Conservation (phyloP, 169 alveolate species). For the Cystoisospora suis region DNA sequence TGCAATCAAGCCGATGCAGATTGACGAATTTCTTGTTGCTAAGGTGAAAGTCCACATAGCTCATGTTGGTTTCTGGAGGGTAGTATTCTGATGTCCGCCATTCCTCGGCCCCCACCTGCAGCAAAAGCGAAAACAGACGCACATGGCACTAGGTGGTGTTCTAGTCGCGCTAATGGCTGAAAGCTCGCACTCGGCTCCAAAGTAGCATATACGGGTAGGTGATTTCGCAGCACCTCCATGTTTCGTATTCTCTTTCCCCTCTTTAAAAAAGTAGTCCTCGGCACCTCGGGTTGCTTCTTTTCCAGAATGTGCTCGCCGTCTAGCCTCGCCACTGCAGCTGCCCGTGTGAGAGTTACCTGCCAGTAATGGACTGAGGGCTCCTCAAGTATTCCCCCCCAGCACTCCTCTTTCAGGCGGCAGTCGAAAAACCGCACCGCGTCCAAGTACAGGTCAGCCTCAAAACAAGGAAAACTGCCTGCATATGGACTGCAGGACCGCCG, state of each 20-base stretch:
- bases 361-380: constrained; percentile 71
- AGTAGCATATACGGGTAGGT: no score
- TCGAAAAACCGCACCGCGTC: constrained; percentile 74
- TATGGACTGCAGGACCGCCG: constrained; percentile 71
- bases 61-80: constrained; percentile 65
- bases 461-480: constrained; percentile 69
- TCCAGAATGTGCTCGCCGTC: no score
- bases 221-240: no score
- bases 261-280: no score
- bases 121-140: neutral
- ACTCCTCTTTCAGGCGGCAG: constrained; percentile 67
- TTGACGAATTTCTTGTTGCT: constrained; percentile 34
- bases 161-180: no score
- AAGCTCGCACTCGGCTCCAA: no score
- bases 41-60: constrained; percentile 56
- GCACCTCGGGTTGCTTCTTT: no score
- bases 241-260: no score
- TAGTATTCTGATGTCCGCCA: constrained; percentile 68
- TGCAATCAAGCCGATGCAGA: neutral
- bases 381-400: constrained; percentile 68
- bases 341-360: constrained; percentile 68
- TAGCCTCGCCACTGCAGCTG: no score
- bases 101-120: constrained; percentile 66
- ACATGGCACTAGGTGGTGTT: neutral
- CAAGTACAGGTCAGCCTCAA: constrained; percentile 67